Evolutionary conservation across 768 basidiomycete genomes (phyloP).

Genomic region (Pisolithus tinctorius): DNA sequence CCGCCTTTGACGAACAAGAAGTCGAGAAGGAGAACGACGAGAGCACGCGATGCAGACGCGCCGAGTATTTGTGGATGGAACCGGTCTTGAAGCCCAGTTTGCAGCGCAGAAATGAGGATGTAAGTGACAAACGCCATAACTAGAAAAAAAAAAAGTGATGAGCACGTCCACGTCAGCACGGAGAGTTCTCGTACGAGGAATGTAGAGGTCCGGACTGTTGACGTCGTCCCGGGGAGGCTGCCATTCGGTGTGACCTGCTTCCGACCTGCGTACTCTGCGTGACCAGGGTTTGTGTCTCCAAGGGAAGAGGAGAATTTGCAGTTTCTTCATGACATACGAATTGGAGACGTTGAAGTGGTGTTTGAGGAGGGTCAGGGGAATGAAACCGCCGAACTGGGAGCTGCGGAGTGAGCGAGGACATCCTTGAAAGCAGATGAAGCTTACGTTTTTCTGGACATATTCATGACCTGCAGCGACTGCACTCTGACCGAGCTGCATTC

Average conservation of each 20-base stretch:
- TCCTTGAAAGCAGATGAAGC: conserved; percentile 18
- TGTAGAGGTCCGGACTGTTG: conserved; percentile 95
- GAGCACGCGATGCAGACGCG: conserved; percentile 73
- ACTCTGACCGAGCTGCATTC: conserved; percentile 89
- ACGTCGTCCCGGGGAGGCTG: conserved; percentile 89
- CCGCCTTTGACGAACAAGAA: conserved; percentile 86
- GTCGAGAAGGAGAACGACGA: conserved; percentile 82
- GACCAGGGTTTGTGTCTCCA: conserved; percentile 91
- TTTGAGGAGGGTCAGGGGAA: conserved; percentile 74
- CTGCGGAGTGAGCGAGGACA: conserved; percentile 2
- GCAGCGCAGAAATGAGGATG: conserved; percentile 80
- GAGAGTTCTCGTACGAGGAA: conserved; percentile 56
- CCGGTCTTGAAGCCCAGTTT: conserved; percentile 72
- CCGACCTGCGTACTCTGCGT: conserved; percentile 57
- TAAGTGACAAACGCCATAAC: conserved; percentile 97
- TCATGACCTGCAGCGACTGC: conserved; percentile 93
- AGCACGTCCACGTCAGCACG: not conserved
- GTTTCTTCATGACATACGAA: conserved; percentile 87
- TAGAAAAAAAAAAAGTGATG: conserved; percentile 24
- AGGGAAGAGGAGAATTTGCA: conserved; percentile 86
- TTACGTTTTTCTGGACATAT: conserved; percentile 90
- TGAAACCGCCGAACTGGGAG: conserved; percentile 66
- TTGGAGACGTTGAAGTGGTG: conserved; percentile 96
- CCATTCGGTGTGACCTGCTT: conserved; percentile 66
- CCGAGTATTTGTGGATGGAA: conserved; percentile 92